A percentile compares a stretch with the other conserved stretches of the same genome.
phyloP scores from a whole-genome alignment of 2,329 filamentous ascomycete genomes.

The Cordyceps pruinosa region DNA sequence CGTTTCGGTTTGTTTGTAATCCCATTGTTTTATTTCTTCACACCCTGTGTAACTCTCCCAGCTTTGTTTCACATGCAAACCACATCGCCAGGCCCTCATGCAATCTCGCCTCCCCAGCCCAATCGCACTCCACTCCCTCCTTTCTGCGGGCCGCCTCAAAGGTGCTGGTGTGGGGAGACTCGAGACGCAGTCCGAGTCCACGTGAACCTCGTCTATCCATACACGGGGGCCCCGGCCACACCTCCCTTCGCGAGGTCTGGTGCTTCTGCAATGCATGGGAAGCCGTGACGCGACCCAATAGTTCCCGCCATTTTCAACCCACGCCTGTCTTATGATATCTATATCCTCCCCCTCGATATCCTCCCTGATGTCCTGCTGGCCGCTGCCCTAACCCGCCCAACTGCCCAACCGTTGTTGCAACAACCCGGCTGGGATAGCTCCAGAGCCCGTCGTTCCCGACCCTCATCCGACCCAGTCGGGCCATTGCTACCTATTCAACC shows the following conservation, averaged over 20 bases:
- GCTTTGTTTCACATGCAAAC: background rate
- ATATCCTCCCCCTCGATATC: background rate
- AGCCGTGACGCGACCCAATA: background rate
- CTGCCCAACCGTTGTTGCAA: background rate
- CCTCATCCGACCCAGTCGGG: background rate
- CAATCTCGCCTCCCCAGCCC: background rate
- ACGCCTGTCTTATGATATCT: background rate
- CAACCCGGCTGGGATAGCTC: background rate
- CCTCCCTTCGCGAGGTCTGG: background rate
- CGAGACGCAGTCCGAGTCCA: constrained; percentile 6
- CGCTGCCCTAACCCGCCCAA: background rate
- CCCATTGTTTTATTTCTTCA: too few species aligned
- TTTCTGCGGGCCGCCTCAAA: background rate
- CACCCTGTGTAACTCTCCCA: background rate
- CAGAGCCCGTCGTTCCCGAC: background rate
- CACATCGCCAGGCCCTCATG: background rate
- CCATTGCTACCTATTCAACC: background rate
- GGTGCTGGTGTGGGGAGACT: constrained; percentile 6
- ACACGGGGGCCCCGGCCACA: background rate
- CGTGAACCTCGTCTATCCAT: constrained; percentile 9
- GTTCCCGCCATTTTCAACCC: background rate
- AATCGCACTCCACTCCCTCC: background rate
- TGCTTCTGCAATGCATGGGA: background rate
- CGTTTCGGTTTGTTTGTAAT: too few species aligned
- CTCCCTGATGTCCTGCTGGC: background rate